Base-by-base conservation (phyloP, 805 yeast genomes). In the Yamadazyma akitaensis region DNA sequence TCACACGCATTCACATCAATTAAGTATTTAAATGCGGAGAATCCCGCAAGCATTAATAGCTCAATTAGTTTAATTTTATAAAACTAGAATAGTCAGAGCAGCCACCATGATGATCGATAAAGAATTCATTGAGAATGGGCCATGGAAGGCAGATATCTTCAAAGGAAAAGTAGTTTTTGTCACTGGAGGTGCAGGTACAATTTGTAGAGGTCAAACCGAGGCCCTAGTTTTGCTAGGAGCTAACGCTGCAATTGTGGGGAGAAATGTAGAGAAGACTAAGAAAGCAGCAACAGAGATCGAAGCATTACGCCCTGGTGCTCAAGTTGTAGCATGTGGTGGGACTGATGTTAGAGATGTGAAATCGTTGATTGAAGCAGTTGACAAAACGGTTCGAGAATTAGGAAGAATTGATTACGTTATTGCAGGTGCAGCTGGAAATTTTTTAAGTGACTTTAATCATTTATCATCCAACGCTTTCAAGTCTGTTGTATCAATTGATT, bases 161-260 rank as follows among this genome's bases (percentile, higher is more conserved):
- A 73, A 80, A 47, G 94, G 86, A 14, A 90, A 90, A 63, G 96
- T 88, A 1, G 95, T 82, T 8, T 86, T 91, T 56, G 88, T 90
- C 41, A 91, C 97, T 0, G 98, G 98, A 2, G 97, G 97, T 10
- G 94, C 97, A 1, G 97, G 97, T 3, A 82, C 96, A 11, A 91
- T 91, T 43, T 91, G 98, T 63, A 73, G 92, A 36, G 90, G 84
- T 2, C 97, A 91, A 63, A 80, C 87, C 0, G 96, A 87, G 60
- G 96, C 96, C 0, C 50, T 92, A 67, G 84, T 89, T 2, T 64
- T 79, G n/a, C 67, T 91, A 9, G 98, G 98, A 5, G 94, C 96
- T 43, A 74, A 87, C 56, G 96, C 94, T 9, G 86, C 88, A 5
- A 85, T 91, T 38, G 65, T 92, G 14, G 97, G 98, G 1, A 79